Percentiles rank a stretch among this genome's conserved stretches.
These are phyloP conservation scores for Chytridium lagenaria DNA, from an alignment of 371 early-diverging fungal species.

Conservation along the genomic window DNA sequence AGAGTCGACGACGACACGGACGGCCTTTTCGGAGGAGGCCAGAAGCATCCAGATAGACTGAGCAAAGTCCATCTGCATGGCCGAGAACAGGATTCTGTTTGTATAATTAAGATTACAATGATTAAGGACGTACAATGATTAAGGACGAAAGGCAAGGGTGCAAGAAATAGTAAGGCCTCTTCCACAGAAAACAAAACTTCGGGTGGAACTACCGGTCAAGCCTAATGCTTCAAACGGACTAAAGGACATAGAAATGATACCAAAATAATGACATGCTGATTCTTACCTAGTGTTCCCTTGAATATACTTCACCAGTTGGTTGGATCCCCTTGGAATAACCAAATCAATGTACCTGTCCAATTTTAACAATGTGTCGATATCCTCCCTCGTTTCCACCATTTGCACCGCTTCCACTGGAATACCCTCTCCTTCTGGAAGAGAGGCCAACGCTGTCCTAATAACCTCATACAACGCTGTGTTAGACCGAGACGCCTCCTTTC, in stretches of 20 bases:
- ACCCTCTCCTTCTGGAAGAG: constrained; percentile 52
- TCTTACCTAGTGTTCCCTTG: constrained; percentile 79
- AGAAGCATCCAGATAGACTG: constrained; percentile 84
- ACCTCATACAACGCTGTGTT: constrained; percentile 77
- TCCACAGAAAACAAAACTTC: no score
- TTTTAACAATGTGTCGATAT: constrained; percentile 81
- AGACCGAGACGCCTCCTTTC: constrained; percentile 65
- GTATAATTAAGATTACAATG: not conserved
- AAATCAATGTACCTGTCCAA: constrained; percentile 92
- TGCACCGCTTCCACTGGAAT: constrained; percentile 81
- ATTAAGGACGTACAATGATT: not conserved
- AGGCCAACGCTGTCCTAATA: constrained; percentile 79
- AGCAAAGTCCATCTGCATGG: constrained; percentile 96
- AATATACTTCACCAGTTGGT: constrained; percentile 83
- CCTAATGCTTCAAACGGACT: no score
- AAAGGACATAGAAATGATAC: no score
- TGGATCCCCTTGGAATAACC: constrained; percentile 94
- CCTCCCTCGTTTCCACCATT: constrained; percentile 87
- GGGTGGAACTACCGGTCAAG: no score
- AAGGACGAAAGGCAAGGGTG: no score
- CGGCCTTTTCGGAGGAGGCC: constrained; percentile 78
- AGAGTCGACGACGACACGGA: constrained; percentile 83
- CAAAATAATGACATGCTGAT: no score
- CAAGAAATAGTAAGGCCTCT: no score
- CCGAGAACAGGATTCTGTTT: constrained; percentile 94